Base-by-base conservation (phyloP, 305 asterid genomes). In the Fraxinus paxiana region DNA sequence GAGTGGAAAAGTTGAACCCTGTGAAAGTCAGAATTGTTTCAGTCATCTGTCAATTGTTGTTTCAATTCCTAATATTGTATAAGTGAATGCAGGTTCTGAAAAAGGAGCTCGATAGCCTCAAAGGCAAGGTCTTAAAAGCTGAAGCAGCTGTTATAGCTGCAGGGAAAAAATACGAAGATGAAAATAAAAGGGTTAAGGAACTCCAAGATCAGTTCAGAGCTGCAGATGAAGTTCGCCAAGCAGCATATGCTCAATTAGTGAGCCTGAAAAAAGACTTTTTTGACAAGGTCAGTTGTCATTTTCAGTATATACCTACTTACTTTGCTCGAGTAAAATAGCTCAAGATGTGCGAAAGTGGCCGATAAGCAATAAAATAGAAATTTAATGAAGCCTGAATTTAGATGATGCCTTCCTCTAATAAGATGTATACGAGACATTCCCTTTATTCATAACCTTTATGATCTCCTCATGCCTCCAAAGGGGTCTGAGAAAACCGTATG, bases 211-310 rank as follows among this genome's bases (percentile, higher is more conserved):
- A 83, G 83, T 85, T 84, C 81, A 84, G 77, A 61, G 91, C 87
- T 79, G 95, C 95, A 43, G 80, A 90, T 86, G 91, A 84, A 65
- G 81, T 83, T 84, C 93, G 93, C 59, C 93, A 90, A 82, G 90
- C 80, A 34, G 91, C 92, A 41, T 88, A 85, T 83, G 81, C 65
- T 2, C 80, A 84, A 78, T 86, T 88, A 81, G 87, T 72, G 72
- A 73, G 82, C 85, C 86, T 91, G 85, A 89, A 81, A 77, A 86
- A 69, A 77, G 89, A 84, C 35, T 78, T 88, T 46, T 81, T 51
- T 33, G 88, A 85, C 85, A 90, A 90, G 93, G 93, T 91, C 78
- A 74, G 86, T 80, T 51, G 63, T 56, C 37, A 82, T 70, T 43
- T 48, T 67, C 65, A 28, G 28, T 31, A 61, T 76, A 22, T 17